Evolutionary conservation across 495 filamentous ascomycete species (phyloP).

Genomic region (Aspergillus bertholletiae): DNA sequence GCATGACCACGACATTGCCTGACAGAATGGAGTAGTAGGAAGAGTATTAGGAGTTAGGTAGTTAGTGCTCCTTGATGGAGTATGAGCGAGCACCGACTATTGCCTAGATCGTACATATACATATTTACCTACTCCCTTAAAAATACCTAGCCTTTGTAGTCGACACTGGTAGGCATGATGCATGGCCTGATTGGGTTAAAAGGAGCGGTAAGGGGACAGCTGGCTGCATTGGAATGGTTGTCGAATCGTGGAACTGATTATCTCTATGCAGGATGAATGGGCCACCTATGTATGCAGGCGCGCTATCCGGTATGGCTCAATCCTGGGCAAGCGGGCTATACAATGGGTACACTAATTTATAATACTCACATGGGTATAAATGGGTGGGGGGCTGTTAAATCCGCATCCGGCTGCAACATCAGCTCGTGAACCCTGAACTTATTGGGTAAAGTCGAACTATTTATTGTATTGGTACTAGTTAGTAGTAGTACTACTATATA

Average conservation of each 20-base stretch:
- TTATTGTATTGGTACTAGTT: too few species aligned
- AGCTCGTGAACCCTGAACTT: background rate
- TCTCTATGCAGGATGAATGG: background rate
- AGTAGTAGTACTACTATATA: background rate
- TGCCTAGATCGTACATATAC: background rate
- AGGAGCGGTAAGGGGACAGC: constrained; percentile 25
- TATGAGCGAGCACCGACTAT: background rate
- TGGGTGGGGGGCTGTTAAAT: background rate
- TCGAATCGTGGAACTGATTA: background rate
- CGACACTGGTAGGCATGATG: constrained; percentile 1
- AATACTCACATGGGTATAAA: background rate
- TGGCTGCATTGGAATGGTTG: constrained; percentile 7
- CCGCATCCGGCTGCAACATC: background rate
- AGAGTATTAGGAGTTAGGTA: background rate
- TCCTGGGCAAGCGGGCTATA: background rate
- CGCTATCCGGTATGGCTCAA: background rate
- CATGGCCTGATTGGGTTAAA: constrained; percentile 14
- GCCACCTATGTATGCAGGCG: background rate
- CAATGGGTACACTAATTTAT: background rate
- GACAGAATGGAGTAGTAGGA: background rate
- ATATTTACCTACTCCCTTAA: background rate
- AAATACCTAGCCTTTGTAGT: background rate
- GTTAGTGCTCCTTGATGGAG: background rate
- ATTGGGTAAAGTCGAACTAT: background rate
- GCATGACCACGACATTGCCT: background rate